phyloP scores from a whole-genome alignment of 2,329 filamentous ascomycete species.

The Fusarium marasasianum region DNA sequence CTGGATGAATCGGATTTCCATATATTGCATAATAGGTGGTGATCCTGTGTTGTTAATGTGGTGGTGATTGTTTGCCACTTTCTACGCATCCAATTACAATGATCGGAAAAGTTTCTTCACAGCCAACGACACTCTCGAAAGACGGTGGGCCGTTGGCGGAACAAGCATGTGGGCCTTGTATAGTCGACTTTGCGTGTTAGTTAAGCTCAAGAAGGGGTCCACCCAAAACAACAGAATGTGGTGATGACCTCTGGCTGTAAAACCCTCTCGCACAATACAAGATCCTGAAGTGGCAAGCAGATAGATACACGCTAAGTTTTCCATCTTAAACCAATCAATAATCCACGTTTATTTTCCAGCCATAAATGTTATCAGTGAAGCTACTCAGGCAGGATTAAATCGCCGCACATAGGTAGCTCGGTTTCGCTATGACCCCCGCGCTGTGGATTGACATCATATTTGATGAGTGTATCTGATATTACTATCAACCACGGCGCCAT shows the following conservation, averaged over 20 bases:
- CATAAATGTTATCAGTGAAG: conserved; percentile 8
- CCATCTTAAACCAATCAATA: conserved; percentile 13
- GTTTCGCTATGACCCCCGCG: conserved; percentile 11
- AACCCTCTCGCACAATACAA: background rate
- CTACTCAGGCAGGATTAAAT: background rate
- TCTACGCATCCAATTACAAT: background rate
- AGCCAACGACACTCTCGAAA: conserved; percentile 11
- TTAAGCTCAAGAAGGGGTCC: conserved; percentile 23
- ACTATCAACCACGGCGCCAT: background rate
- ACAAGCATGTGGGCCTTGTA: conserved; percentile 30
- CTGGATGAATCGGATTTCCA: background rate
- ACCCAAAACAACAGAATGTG: conserved; percentile 11
- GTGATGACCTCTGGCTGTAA: conserved; percentile 6
- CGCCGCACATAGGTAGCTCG: background rate
- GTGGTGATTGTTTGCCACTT: conserved; percentile 8
- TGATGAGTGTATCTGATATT: background rate
- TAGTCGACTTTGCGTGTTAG: conserved; percentile 4
- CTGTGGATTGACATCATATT: conserved; percentile 33
- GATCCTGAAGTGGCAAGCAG: conserved; percentile 8
- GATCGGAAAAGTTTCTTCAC: background rate
- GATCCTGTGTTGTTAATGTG: background rate
- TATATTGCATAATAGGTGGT: conserved; percentile 2
- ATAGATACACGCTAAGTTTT: background rate
- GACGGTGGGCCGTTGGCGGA: conserved; percentile 15
- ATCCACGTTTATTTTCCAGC: background rate